Percentiles rank a stretch among this genome's conserved stretches.
phyloP scores from a whole-genome alignment of 2,329 filamentous ascomycete genomes.

The Pseudogymnoascus sp. region DNA sequence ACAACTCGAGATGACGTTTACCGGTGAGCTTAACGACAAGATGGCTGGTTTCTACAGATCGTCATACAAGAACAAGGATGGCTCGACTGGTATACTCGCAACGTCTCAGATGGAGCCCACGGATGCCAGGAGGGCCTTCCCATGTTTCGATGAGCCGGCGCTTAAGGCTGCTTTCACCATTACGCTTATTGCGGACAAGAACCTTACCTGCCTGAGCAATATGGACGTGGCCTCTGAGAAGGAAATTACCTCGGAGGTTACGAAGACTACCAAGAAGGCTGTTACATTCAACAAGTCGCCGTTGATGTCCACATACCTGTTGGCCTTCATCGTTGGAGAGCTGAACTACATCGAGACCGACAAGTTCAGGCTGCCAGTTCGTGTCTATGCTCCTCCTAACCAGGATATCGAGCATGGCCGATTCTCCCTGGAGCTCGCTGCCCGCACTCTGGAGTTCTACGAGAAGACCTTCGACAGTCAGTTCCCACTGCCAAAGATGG shows the following conservation, averaged over 20 bases:
- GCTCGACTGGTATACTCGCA: conserved; percentile 72
- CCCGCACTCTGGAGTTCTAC: conserved; percentile 85
- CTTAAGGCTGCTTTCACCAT: conserved; percentile 90
- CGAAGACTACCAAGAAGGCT: conserved; percentile 63
- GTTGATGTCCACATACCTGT: conserved; percentile 89
- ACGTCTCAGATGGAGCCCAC: conserved; percentile 96
- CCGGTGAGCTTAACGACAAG: conserved; percentile 77
- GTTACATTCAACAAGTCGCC: conserved; percentile 90
- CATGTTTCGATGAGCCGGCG: conserved; percentile 92
- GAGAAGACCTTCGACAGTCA: conserved; percentile 86
- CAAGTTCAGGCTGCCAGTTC: conserved; percentile 80
- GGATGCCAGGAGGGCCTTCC: conserved; percentile 85
- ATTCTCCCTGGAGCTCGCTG: conserved; percentile 84
- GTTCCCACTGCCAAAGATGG: conserved; percentile 89
- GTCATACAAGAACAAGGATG: conserved; percentile 78
- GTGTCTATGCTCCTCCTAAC: conserved; percentile 88
- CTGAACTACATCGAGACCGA: conserved; percentile 91
- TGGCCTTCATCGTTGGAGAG: conserved; percentile 90
- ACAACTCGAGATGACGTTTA: conserved; percentile 69
- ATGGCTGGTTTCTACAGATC: conserved; percentile 98
- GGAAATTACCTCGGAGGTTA: conserved; percentile 57
- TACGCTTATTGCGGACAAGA: conserved; percentile 82
- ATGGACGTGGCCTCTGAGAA: conserved; percentile 86
- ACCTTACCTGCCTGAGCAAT: conserved; percentile 87
- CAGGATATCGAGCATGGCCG: conserved; percentile 83